These are phyloP conservation scores for Kwoniella shivajii DNA, from an alignment of 1,284 basidiomycete genomes.

Conservation along the genomic window DNA sequence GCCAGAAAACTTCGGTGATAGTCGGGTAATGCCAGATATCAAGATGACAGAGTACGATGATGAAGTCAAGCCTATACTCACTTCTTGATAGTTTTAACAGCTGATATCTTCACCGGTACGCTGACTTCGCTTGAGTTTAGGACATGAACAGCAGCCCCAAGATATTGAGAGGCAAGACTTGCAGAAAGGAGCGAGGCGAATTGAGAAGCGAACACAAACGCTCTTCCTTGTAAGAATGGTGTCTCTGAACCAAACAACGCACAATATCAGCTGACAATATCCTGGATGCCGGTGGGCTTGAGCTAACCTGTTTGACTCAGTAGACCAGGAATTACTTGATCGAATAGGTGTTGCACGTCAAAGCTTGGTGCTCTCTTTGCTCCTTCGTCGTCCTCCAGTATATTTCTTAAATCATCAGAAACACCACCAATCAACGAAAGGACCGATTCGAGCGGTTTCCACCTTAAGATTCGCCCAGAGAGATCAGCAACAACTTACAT, in stretches of 20 bases:
- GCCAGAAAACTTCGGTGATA: too few species aligned
- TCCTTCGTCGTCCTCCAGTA: conserved; percentile 71
- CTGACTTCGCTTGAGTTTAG: conserved; percentile 72
- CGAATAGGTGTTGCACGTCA: conserved; percentile 74
- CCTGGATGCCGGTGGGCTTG: background rate
- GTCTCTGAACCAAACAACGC: conserved; percentile 60
- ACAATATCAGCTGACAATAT: background rate
- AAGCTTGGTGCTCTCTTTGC: conserved; percentile 65
- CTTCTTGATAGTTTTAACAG: conserved; percentile 89
- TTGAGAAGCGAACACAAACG: conserved; percentile 92
- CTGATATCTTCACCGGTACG: conserved; percentile 88
- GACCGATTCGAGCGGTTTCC: conserved; percentile 83
- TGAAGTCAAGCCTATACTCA: conserved; percentile 58
- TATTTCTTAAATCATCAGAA: conserved; percentile 72
- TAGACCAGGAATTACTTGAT: conserved; percentile 75
- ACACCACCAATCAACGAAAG: conserved; percentile 84
- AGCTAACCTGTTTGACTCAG: conserved; percentile 55
- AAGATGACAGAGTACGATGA: too few species aligned
- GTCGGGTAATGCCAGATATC: too few species aligned
- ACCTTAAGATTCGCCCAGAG: conserved; percentile 62
- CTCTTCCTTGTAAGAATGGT: conserved; percentile 90
- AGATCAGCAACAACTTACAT: too few species aligned
- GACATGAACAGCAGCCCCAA: conserved; percentile 80
- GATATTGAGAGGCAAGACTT: conserved; percentile 75
- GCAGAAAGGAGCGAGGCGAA: conserved; percentile 74